These are phyloP conservation scores for Spizellomyces punctatus DNA, from an alignment of 192 early-diverging fungal genomes.

Conservation along the genomic window DNA sequence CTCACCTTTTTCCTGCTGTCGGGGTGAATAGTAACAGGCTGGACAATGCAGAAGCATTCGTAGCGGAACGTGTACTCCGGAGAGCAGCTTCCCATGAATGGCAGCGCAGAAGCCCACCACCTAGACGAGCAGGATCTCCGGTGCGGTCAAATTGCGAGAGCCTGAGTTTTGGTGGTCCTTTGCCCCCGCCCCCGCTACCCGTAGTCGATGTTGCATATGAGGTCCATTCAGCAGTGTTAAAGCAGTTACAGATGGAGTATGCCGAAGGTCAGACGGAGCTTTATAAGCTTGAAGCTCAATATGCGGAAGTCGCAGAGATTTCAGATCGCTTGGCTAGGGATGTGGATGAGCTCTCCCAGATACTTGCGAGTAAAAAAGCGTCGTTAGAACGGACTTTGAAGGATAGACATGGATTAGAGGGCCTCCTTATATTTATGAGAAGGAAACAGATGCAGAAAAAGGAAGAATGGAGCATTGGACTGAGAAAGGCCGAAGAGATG, in stretches of 20 bases:
- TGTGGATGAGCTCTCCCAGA: not conserved
- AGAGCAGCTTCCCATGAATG: not conserved
- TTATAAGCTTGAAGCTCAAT: not conserved
- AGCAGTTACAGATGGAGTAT: conserved; percentile 1
- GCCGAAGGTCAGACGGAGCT: not conserved
- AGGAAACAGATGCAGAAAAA: not conserved
- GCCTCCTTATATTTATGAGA: not conserved
- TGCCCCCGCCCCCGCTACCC: not conserved
- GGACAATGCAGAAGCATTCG: not conserved
- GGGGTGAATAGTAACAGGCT: not conserved
- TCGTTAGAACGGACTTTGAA: no score
- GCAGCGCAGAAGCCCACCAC: no score
- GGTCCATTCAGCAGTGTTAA: not conserved
- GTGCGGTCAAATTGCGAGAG: not conserved
- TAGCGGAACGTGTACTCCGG: not conserved
- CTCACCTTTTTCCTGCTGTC: not conserved
- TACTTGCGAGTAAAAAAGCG: not conserved
- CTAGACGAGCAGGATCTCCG: not conserved
- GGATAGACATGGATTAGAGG: not conserved
- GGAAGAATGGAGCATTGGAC: not conserved
- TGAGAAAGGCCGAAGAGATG: conserved; percentile 8
- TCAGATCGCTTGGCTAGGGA: not conserved
- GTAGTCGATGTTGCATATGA: conserved; percentile 2
- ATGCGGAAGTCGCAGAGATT: not conserved
- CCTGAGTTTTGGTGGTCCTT: not conserved